Conservation (phyloP, 768 basidiomycete species). For the Lentinus brumalis region DNA sequence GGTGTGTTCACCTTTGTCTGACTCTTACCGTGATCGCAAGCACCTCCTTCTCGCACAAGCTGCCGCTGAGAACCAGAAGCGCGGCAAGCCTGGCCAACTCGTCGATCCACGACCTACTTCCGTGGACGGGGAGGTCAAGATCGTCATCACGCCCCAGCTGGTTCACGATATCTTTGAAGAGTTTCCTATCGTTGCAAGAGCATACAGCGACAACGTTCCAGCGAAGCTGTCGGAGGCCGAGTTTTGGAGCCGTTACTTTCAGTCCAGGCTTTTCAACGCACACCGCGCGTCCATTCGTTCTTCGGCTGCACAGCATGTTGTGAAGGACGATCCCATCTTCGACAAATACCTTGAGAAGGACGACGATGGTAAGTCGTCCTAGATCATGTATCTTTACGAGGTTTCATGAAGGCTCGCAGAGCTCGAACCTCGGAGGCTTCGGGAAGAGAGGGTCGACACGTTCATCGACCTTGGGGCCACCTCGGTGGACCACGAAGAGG, state of each 20-base stretch:
- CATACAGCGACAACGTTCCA: conserved; percentile 92
- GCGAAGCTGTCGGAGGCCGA: conserved; percentile 84
- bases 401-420: conserved; percentile 44
- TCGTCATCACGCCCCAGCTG: conserved; percentile 87
- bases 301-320: conserved; percentile 78
- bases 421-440: conserved; percentile 72
- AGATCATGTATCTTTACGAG: background rate
- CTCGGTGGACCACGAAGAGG: conserved; percentile 88
- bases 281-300: conserved; percentile 93
- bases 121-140: conserved; percentile 85
- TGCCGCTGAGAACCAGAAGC: conserved; percentile 69
- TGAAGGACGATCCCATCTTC: conserved; percentile 91
- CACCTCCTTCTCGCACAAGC: conserved; percentile 77
- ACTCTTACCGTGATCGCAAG: conserved; percentile 41
- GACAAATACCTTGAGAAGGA: conserved; percentile 96
- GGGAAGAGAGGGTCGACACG: conserved; percentile 67
- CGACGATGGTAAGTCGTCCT: conserved; percentile 75
- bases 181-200: conserved; percentile 92
- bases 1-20: conserved; percentile 22
- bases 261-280: conserved; percentile 92
- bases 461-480: conserved; percentile 89
- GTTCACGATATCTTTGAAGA: conserved; percentile 97
- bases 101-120: conserved; percentile 89
- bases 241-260: conserved; percentile 98
- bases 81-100: conserved; percentile 82